Base-by-base conservation (phyloP, 1,139 yeast genomes). In the Diutina sp. region DNA sequence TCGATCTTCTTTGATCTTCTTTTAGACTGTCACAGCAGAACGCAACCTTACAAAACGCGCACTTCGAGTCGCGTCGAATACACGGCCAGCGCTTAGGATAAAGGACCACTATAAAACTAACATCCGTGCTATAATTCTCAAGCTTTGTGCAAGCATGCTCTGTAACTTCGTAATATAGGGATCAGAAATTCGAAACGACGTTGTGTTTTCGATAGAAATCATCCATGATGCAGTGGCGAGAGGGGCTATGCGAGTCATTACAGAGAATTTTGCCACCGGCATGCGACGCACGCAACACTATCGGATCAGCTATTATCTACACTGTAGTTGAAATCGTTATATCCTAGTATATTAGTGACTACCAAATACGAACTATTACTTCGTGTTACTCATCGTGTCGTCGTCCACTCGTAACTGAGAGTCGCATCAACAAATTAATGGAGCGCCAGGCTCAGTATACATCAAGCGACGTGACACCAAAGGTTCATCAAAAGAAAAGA, bases 361-460 rank as follows among this genome's bases (percentile, higher is more conserved):
- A 35, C 41, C 41, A 35, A 46, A 21, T 29, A 14, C 14, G 12
- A 12, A 29, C n/a, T 16, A 47, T 16, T 41, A 30, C 6, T 9
- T 47, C 7, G 35, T 4, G 21, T 14, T 47, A 29, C 51, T 47
- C 51, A 4, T 47, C 51, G n/a, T 28, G 38, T 30, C 18, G 6
- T 14, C 29, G 30, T 44, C 8, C 25, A 29, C 12, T 29, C 4
- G 44, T 6, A 16, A 44, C 32, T 50, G 53, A 30, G 32, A 50
- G 53, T 50, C 53, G 53, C 53, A 50, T 50, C 53, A 50, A 50
- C 53, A 50, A 50, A 4, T 32, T 50, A 50, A 50, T 50, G 53
- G 53, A 50, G 53, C 53, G 53, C 53, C 53, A 32, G 14, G 16
- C 32, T 29, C 35, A n/a, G 32, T 35, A 35, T 12, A 5, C 5